These are phyloP conservation scores for Rhizopogon vulgaris DNA, from an alignment of 768 basidiomycete genomes.

Conservation along the genomic window DNA sequence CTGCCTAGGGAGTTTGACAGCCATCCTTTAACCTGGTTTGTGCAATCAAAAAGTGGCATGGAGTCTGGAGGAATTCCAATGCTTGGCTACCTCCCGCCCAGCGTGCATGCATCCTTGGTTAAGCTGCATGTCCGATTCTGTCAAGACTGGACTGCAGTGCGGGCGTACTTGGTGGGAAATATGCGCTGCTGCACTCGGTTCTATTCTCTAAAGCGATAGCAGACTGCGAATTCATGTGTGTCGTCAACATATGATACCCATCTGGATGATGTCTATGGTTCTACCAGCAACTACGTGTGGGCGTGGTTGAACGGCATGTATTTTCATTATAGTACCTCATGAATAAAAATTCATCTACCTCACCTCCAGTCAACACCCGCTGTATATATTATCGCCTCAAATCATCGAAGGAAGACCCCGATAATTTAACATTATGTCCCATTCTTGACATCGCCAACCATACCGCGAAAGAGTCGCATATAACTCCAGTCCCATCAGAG, in stretches of 20 bases:
- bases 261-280: slow-evolving; percentile 5
- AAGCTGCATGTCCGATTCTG: slow-evolving; percentile 43
- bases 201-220: not conserved
- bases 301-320: slow-evolving; percentile 80
- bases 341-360: slow-evolving; percentile 4
- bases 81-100: slow-evolving; percentile 43
- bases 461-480: slow-evolving; percentile 32
- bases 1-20: slow-evolving; percentile 67
- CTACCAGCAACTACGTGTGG: slow-evolving; percentile 59
- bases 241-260: not conserved
- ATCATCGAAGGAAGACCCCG: slow-evolving; percentile 41
- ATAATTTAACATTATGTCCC: slow-evolving; percentile 86
- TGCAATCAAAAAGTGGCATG: slow-evolving; percentile 20
- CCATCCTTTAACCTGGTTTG: slow-evolving; percentile 81
- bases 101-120: slow-evolving; percentile 34
- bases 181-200: not conserved
- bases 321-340: slow-evolving; percentile 1
- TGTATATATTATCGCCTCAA: slow-evolving; percentile 71
- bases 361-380: slow-evolving; percentile 76
- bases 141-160: slow-evolving; percentile 53
- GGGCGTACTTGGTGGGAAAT: slow-evolving; percentile 45
- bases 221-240: not conserved
- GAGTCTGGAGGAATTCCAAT: slow-evolving; percentile 22
- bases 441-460: slow-evolving; percentile 93
- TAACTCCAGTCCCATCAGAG: slow-evolving; percentile 35